Percentiles rank a stretch among this genome's conserved stretches.
phyloP scores from a whole-genome alignment of 495 filamentous ascomycete genomes.

The Astrocystis sublimbata region DNA sequence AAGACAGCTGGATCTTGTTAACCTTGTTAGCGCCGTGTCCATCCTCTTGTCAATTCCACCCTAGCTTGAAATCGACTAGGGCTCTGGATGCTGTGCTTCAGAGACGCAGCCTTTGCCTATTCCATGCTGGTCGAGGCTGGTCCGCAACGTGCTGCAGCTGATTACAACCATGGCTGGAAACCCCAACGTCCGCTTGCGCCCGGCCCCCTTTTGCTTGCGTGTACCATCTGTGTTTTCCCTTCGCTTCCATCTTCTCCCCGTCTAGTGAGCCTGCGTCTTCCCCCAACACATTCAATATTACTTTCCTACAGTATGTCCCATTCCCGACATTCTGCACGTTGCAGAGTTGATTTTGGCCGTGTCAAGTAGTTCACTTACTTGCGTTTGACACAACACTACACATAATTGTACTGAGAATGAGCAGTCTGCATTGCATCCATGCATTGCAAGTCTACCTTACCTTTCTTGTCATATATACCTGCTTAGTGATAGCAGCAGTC shows the following conservation, averaged over 20 bases:
- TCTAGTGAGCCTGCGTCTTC: neutral
- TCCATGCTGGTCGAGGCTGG: conserved; percentile 31
- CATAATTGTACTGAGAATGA: too few relatives aligned
- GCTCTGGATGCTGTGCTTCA: conserved; percentile 23
- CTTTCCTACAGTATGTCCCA: too few relatives aligned
- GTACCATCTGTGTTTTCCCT: conserved; percentile 25
- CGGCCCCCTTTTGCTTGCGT: conserved; percentile 23
- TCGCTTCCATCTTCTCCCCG: conserved; percentile 8
- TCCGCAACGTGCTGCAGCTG: conserved; percentile 30
- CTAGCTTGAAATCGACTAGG: conserved; percentile 1
- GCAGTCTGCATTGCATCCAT: too few relatives aligned
- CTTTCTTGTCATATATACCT: too few relatives aligned
- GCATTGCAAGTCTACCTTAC: too few relatives aligned
- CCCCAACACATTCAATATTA: too few relatives aligned
- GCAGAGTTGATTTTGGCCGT: too few relatives aligned
- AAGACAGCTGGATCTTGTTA: conserved; percentile 19
- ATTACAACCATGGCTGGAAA: conserved; percentile 35
- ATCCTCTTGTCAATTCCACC: neutral
- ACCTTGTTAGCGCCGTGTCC: conserved; percentile 30
- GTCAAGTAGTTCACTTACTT: too few relatives aligned
- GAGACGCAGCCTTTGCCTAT: conserved; percentile 27
- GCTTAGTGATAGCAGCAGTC: too few relatives aligned
- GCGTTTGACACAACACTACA: too few relatives aligned
- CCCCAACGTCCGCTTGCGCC: conserved; percentile 25
- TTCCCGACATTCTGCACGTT: too few relatives aligned